Base-by-base conservation (phyloP, 2,329 filamentous ascomycete species). In the Pseudocercospora musae region DNA sequence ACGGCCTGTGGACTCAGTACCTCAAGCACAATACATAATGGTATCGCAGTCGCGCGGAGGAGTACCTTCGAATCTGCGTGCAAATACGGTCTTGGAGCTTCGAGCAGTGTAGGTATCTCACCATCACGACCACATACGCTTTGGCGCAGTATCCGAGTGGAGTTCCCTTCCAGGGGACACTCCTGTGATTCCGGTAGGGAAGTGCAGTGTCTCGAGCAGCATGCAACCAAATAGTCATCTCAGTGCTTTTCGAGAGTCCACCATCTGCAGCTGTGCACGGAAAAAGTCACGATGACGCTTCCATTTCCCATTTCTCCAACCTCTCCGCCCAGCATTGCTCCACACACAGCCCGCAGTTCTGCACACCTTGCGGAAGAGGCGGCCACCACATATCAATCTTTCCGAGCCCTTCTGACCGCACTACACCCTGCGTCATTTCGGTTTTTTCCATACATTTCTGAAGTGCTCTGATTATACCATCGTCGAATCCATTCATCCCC, bases 241-340 rank as follows among this genome's bases (percentile, higher is more conserved):
- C n/a, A n/a, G n/a, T n/a, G n/a, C n/a, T n/a, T 31, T 11, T 31
- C 10, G 10, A 31, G 27, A 49, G 8, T 49, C 10, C 20, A 21
- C 8, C 25, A 27, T 37, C 50, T 54, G 50, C 20, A 54, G n/a
- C 23, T 25, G 1, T 56, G 31, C 3, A 44, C 29, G 20, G 25
- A 40, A 27, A n/a, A 40, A 23, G 31, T 56, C 53, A 56, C 53
- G 53, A 57, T 57, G 55, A 57, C 55, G 55, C 55, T 57, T 57
- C 21, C 37, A 57, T 57, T 57, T 31, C 54, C 54, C 8, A 20
- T 48, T 29, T 18, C 21, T 49, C 21, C 20, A 23, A 27, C n/a
- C 10, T 50, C 46, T 52, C 48, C 48, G 25, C 48, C 48, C 21
- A 25, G 21, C 25, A 23, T 13, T 20, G 52, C n/a, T 29, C 27